Base-by-base conservation (phyloP, 441 rosid species). In the Aleurites moluccanus region DNA sequence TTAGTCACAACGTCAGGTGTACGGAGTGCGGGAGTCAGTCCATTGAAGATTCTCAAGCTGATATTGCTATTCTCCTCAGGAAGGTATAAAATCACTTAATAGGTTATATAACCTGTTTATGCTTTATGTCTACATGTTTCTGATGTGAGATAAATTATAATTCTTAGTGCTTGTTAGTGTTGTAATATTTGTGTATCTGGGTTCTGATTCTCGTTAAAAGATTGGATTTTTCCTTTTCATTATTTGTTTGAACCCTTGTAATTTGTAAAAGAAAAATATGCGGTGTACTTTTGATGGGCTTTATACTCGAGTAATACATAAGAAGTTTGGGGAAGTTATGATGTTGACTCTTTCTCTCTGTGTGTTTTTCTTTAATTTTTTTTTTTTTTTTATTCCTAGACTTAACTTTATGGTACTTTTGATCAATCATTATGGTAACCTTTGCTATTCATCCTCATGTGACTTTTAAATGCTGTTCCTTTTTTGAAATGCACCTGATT, bases 31-130 rank as follows among this genome's bases (percentile, higher is more conserved):
- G 99, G 40, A 93, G 97, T 81, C 98, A 92, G 83, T 93, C 97
- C 60, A 96, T 96, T 77, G 99, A 96, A 88, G 99, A 96, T 80
- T 93, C 99, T 23, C 98, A 96, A 80, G 99, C 98, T 38, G 98
- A 96, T 86, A 69, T 96, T 2, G 99, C 97, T 44, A 85, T 96
- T 80, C 96, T 93, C 79, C 94, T 89, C 64, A 87, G 97, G 73
- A 89, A 89, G 98, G 98, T 90, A 57, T 30, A 16, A 16, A 1
- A 21, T 11, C 25, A 25, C 38, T 3, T 62, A 11, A 11, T 13
- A 27, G 35, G 20, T 53, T 18, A 4, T 57, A 57, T 57, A 10
- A 21, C 21, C 30, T 18, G 25, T 23, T 64, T 18, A 38, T 5
- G 68, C 27, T 35, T 16, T 64, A 20, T 35, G 18, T 3, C 47